phyloP scores from a whole-genome alignment of 257 asterid species.

The Solanum sparsipilum region DNA sequence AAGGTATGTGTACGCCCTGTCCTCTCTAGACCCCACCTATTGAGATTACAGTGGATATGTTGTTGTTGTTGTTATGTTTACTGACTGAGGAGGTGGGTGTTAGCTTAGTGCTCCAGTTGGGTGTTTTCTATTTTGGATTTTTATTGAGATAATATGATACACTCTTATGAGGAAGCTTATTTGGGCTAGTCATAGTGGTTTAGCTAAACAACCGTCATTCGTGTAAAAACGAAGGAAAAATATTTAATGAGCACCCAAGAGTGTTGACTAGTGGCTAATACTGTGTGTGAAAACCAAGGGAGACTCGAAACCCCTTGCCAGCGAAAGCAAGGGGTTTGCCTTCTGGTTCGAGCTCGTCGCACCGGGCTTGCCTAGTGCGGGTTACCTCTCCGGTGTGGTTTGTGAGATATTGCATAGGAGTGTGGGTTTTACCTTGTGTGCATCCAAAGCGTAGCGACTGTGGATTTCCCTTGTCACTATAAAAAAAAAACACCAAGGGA shows the following conservation, averaged over 20 bases:
- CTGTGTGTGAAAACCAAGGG: not conserved
- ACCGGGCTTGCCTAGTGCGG: not conserved
- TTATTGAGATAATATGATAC: not conserved
- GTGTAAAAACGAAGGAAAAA: not conserved
- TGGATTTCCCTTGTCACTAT: not conserved
- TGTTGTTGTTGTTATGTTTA: not conserved
- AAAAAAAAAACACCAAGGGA: not conserved
- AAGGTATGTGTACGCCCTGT: not conserved
- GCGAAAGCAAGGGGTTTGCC: not conserved
- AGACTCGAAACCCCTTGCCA: not conserved
- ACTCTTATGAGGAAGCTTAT: not conserved
- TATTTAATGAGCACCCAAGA: not conserved
- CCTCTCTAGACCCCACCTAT: not conserved
- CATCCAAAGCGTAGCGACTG: not conserved
- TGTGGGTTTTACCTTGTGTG: not conserved
- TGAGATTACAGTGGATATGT: not conserved
- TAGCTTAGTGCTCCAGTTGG: not conserved
- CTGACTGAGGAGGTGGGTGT: not conserved
- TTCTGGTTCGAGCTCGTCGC: not conserved
- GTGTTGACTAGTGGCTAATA: not conserved
- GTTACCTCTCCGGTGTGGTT: not conserved
- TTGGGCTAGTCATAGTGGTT: not conserved
- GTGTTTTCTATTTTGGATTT: not conserved
- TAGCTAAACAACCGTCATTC: not conserved
- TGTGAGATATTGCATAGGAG: not conserved